A percentile compares a stretch with the other conserved stretches of the same genome.
Conservation (phyloP, 768 basidiomycete genomes). For the Mrakia frigida region DNA sequence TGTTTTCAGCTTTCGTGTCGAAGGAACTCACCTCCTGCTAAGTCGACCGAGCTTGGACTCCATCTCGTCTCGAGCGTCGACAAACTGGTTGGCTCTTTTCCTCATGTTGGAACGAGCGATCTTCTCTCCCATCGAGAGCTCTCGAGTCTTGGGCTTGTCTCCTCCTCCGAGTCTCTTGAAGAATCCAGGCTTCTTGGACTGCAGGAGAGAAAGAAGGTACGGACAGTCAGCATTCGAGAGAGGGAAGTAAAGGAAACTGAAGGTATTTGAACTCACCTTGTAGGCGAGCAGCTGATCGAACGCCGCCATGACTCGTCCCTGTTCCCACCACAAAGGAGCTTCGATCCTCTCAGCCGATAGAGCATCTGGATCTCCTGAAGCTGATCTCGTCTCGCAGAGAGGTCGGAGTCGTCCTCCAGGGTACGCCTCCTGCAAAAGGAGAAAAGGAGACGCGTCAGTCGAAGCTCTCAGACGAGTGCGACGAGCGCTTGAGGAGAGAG, state of each 20-base stretch:
- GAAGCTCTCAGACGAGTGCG: background rate
- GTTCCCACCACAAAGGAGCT: slow-evolving; percentile 91
- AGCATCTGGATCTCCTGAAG: slow-evolving; percentile 68
- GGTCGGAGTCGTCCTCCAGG: slow-evolving; percentile 87
- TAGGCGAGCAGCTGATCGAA: slow-evolving; percentile 83
- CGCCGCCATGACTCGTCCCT: slow-evolving; percentile 80
- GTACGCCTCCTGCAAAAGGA: slow-evolving; percentile 63
- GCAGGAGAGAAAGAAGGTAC: slow-evolving; percentile 11
- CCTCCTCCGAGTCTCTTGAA: slow-evolving; percentile 77
- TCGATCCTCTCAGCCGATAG: slow-evolving; percentile 85
- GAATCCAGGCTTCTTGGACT: slow-evolving; percentile 85
- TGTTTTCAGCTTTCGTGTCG: too few species aligned
- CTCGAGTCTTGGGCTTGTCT: slow-evolving; percentile 61
- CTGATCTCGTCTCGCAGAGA: slow-evolving; percentile 83
- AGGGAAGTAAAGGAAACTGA: slow-evolving; percentile 8
- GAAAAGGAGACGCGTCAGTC: background rate
- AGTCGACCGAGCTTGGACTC: slow-evolving; percentile 62
- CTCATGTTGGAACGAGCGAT: slow-evolving; percentile 77
- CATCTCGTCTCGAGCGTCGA: slow-evolving; percentile 61
- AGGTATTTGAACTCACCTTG: slow-evolving; percentile 51
- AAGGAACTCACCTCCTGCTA: too few species aligned
- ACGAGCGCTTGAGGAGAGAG: background rate
- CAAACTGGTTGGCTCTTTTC: slow-evolving; percentile 87
- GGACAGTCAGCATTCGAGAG: background rate
- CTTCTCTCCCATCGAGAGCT: slow-evolving; percentile 72